Percentiles rank a stretch among this genome's conserved stretches.
phyloP scores from a whole-genome alignment of 148 eudicot genomes.

The Camellia granthamiana region DNA sequence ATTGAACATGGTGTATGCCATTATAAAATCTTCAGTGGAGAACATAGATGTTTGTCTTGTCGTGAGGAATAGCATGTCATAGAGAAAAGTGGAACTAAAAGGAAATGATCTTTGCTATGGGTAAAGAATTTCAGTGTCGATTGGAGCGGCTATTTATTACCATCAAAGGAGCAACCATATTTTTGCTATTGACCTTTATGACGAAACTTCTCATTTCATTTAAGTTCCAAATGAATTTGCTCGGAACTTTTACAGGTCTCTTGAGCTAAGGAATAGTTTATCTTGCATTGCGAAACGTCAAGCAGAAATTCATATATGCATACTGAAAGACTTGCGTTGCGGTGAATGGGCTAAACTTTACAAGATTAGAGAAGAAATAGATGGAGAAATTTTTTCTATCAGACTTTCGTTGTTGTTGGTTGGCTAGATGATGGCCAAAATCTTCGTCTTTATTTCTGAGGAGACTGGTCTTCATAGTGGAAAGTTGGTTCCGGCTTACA shows the following conservation, averaged over 20 bases:
- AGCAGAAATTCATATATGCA: not conserved
- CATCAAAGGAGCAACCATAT: not conserved
- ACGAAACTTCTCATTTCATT: not conserved
- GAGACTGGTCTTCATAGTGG: not conserved
- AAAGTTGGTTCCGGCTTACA: not conserved
- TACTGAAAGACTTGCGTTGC: not conserved
- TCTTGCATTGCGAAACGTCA: not conserved
- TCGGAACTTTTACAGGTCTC: not conserved
- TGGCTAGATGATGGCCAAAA: not conserved
- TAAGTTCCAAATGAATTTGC: not conserved
- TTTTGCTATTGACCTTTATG: conserved; percentile 2
- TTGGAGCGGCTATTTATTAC: not conserved
- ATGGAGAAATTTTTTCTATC: not conserved
- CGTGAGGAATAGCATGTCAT: not conserved
- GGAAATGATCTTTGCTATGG: not conserved
- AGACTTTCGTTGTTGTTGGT: conserved; percentile 1
- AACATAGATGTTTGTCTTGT: not conserved
- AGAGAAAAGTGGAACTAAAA: not conserved
- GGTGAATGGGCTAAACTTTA: conserved; percentile 9
- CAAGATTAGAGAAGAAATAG: not conserved
- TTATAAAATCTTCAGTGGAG: not conserved
- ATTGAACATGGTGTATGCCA: conserved; percentile 6
- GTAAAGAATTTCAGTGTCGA: not conserved
- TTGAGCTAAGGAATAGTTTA: not conserved
- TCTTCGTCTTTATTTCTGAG: not conserved